A percentile compares a stretch with the other conserved stretches of the same genome.
Conservation (phyloP, 2,329 filamentous ascomycete species). For the Fusarium nygamai region DNA sequence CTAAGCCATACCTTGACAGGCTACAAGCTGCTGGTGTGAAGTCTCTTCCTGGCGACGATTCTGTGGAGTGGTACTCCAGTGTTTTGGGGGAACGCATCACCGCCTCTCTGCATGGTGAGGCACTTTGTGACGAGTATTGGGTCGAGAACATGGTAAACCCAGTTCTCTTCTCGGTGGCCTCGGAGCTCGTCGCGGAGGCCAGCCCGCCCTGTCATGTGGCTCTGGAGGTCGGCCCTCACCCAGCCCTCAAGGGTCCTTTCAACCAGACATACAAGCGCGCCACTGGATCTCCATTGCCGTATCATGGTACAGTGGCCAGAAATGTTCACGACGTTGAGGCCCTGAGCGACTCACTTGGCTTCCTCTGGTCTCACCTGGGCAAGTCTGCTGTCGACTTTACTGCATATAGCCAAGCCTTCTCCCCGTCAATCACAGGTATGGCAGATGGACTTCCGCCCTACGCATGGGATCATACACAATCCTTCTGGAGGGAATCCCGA, state of each 20-base stretch:
- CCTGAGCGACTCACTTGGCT: constrained; percentile 25
- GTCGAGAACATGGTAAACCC: constrained; percentile 38
- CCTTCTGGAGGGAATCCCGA: constrained; percentile 5
- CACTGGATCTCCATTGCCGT: neutral
- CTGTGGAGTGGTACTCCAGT: constrained; percentile 34
- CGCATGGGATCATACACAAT: constrained; percentile 6
- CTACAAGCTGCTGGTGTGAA: constrained; percentile 2
- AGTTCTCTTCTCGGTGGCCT: constrained; percentile 37
- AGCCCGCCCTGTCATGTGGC: constrained; percentile 1
- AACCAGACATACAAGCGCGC: constrained; percentile 50
- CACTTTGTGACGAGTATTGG: constrained; percentile 34
- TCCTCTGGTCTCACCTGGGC: constrained; percentile 22
- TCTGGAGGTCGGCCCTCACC: constrained; percentile 58
- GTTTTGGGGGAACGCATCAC: neutral
- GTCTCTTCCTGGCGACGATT: neutral
- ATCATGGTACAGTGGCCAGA: constrained; percentile 20
- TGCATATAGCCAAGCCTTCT: neutral
- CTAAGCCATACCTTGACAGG: constrained; percentile 13
- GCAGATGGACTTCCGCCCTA: constrained; percentile 28
- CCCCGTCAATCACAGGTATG: constrained; percentile 11
- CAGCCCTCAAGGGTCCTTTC: constrained; percentile 57
- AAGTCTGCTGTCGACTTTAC: neutral
- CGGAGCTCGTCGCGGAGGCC: constrained; percentile 4
- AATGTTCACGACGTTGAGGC: constrained; percentile 27
- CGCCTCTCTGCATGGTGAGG: neutral